Conservation (phyloP, 192 early-diverging fungal genomes). For the Nowakowskiella sp. region DNA sequence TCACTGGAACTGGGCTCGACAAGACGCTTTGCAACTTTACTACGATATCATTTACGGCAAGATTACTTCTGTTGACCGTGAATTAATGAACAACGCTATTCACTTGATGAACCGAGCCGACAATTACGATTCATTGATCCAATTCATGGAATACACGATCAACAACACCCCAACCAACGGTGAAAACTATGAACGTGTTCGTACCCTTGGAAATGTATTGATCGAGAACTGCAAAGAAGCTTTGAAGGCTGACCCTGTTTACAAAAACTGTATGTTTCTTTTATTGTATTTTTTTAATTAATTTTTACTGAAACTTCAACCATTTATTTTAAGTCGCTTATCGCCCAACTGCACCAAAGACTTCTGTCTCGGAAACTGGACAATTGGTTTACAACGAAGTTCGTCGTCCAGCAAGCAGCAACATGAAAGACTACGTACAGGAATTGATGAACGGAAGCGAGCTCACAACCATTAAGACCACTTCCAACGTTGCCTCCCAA, state of each 20-base stretch:
- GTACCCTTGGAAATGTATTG: slow-evolving; percentile 70
- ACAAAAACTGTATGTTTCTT: slow-evolving; percentile 69
- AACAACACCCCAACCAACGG: slow-evolving; percentile 66
- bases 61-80: slow-evolving; percentile 79
- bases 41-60: slow-evolving; percentile 91
- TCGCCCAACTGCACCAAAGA: slow-evolving; percentile 77
- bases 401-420: slow-evolving; percentile 70
- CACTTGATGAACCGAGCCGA: slow-evolving; percentile 89
- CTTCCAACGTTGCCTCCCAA: slow-evolving; percentile 40
- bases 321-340: slow-evolving; percentile 45
- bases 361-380: slow-evolving; percentile 69
- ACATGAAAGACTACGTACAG: slow-evolving; percentile 89
- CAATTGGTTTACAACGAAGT: slow-evolving; percentile 80
- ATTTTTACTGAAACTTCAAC: too few species aligned
- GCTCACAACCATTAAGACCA: slow-evolving; percentile 32
- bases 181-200: slow-evolving; percentile 75
- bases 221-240: slow-evolving; percentile 86
- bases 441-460: slow-evolving; percentile 57
- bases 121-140: slow-evolving; percentile 52
- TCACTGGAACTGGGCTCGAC: slow-evolving; percentile 95
- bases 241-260: slow-evolving; percentile 67
- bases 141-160: slow-evolving; percentile 83
- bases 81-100: slow-evolving; percentile 82
- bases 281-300: slow-evolving; percentile 2
- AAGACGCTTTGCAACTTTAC: slow-evolving; percentile 77